Evolutionary conservation across 225 moss, liverwort and hornwort species (phyloP), one percentile per base, ranked within the genome.

Genomic region (Pleurozium schreberi): DNA sequence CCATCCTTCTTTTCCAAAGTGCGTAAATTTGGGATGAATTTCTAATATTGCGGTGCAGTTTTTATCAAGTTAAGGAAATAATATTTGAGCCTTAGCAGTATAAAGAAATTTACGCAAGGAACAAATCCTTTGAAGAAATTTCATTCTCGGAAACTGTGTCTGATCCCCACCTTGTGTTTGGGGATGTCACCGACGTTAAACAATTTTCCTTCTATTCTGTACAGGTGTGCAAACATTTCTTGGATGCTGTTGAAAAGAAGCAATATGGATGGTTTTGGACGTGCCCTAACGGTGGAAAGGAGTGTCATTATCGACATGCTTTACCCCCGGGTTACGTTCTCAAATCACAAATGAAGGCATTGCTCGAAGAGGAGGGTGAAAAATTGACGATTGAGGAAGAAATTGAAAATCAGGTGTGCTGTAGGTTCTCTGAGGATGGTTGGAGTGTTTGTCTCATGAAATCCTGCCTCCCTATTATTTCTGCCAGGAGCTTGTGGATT

Each of bases 241-340:
- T 99, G 81, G 98, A 99, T 20, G 97, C 98, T 64, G 98, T 99
- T 14, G 98, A 99, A 91, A 95, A 87, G 95, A 99, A 99, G 93
- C 98, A 99, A 88, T 99, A 99, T 80, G 98, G 98, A 63, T 99
- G 98, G 98, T 99, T 99, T 88, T 99, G 98, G 98, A 92, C 95
- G n/a, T 99, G 98, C 92, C 98, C 98, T 1, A 99, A 96, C 66
- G 98, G 97, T 71, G 98, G 98, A 90, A 99, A 99, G 93, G 98
- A 99, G 8, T 99, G 98, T 86, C 98, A 99, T 69, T 99, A 99
- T 89, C 93, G 98, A 89, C 98, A 99, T 91, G 98, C 98, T n/a
- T 87, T 97, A 93, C 98, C 98, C 69, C 93, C 96, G 33, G 98
- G 96, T 71, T 99, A 97, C 87, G 82, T 99, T 50, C 89, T 99